Percentiles rank a stretch among this genome's conserved stretches.
phyloP scores from a whole-genome alignment of 768 basidiomycete genomes.

The Dentipellis fragilis region DNA sequence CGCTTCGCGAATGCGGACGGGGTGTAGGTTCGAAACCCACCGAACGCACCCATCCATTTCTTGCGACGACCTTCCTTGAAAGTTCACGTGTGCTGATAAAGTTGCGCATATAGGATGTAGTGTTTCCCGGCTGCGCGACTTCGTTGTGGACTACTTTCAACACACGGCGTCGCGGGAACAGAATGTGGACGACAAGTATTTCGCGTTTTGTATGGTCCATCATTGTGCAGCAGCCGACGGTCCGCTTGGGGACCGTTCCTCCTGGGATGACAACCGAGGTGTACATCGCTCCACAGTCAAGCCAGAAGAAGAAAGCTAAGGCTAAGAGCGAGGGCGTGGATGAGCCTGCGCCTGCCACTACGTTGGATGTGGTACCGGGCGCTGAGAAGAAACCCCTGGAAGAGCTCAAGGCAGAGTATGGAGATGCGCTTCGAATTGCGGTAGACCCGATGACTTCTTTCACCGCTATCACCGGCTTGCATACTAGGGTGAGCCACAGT shows the following conservation, averaged over 20 bases:
- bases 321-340: constrained; percentile 43
- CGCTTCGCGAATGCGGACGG: background rate
- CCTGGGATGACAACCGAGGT: constrained; percentile 55
- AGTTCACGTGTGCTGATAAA: background rate
- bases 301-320: constrained; percentile 45
- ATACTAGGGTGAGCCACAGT: constrained; percentile 53
- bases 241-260: constrained; percentile 66
- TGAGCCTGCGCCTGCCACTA: constrained; percentile 27
- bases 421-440: constrained; percentile 59
- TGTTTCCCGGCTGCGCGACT: constrained; percentile 59
- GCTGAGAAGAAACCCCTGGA: constrained; percentile 45
- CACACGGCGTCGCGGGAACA: constrained; percentile 30
- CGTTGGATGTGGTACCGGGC: constrained; percentile 43
- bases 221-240: constrained; percentile 63
- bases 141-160: constrained; percentile 56
- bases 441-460: constrained; percentile 68
- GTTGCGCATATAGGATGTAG: constrained; percentile 47
- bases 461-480: constrained; percentile 75
- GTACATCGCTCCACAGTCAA: constrained; percentile 68
- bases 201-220: constrained; percentile 79
- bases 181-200: constrained; percentile 64
- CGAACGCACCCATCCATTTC: background rate
- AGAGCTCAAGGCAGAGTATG: constrained; percentile 46
- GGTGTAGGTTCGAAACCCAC: constrained; percentile 11
- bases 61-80: constrained; percentile 5